Evolutionary conservation across 257 asterid genomes (phyloP), one percentile per base, ranked within the genome.

Genomic region (Solanum okadae): DNA sequence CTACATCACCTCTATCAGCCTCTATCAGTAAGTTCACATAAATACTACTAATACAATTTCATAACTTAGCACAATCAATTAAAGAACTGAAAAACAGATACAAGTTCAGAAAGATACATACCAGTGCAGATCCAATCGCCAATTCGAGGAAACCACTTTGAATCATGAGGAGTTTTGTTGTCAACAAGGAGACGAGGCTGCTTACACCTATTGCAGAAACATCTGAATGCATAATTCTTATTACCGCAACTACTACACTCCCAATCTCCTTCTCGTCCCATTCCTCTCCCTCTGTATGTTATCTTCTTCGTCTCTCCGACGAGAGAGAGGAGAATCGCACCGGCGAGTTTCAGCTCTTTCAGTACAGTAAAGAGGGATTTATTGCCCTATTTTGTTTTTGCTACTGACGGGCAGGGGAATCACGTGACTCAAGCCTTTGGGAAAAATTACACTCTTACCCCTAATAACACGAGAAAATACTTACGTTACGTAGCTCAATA

Each of bases 51-150:
- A 2, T 40, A n/a, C 18, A 77, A 40, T 40, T 40, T 63, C 35
- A 3, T 12, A 27, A 77, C 63, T 38, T 38, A n/a, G 22, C 61
- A n/a, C 22, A 63, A 63, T 5, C 33, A 63, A 61, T 61, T 14
- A 61, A 63, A 52, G 63, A 52, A 23, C 2, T n/a, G 70, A 4
- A 63, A 23, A 23, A 10, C 15, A 63, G 31, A 63, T 23, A 63
- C 13, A 23, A 63, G 4, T 10, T 10, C 15, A n/a, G 27, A 63
- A 63, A 63, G 70, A 23, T n/a, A 23, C 29, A 23, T 93, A 96
- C 98, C 98, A 31, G 96, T 89, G 92, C 99, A 96, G 93, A 96
- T 95, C 98, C 99, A 96, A 91, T 96, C 99, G 86, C 99, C 99
- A 83, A 96, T 93, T 49, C 99, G 97, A 37, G 99, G 99, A 87